Conservation (phyloP, 2,329 filamentous ascomycete genomes). For the Trichoderma breve region DNA sequence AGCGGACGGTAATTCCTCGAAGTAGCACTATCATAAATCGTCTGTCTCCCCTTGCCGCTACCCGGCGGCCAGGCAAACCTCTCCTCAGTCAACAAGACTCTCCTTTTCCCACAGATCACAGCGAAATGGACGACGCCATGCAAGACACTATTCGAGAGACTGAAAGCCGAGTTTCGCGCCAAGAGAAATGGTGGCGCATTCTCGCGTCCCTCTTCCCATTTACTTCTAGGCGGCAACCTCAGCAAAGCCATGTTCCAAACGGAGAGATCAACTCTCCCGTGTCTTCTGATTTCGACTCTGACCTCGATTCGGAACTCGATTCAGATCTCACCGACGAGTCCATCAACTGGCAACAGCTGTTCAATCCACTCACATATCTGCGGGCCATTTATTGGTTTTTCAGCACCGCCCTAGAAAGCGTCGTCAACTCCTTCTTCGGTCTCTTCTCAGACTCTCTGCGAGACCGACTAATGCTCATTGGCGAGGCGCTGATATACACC, state of each 20-base stretch:
- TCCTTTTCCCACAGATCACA: slow-evolving; percentile 20
- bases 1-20: not conserved
- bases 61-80: not conserved
- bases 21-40: not conserved
- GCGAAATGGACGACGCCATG: slow-evolving; percentile 27
- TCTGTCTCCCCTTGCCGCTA: not conserved
- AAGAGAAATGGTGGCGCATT: slow-evolving; percentile 23
- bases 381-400: slow-evolving; percentile 28
- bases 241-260: not conserved
- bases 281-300: not conserved
- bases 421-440: slow-evolving; percentile 21
- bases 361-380: slow-evolving; percentile 35
- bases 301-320: slow-evolving; percentile 22
- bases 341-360: slow-evolving; percentile 29
- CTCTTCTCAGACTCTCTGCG: slow-evolving; percentile 19
- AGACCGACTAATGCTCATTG: slow-evolving; percentile 19
- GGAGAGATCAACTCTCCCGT: not conserved
- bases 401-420: slow-evolving; percentile 24
- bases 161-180: slow-evolving; percentile 17
- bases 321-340: slow-evolving; percentile 18
- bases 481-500: not conserved
- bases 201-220: slow-evolving; percentile 22
- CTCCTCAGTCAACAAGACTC: not conserved
- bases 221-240: not conserved
- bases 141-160: slow-evolving; percentile 26